Evolutionary conservation across 345 rosid genomes (phyloP), one percentile per base, ranked within the genome.

Genomic region (Hevea brasiliensis): DNA sequence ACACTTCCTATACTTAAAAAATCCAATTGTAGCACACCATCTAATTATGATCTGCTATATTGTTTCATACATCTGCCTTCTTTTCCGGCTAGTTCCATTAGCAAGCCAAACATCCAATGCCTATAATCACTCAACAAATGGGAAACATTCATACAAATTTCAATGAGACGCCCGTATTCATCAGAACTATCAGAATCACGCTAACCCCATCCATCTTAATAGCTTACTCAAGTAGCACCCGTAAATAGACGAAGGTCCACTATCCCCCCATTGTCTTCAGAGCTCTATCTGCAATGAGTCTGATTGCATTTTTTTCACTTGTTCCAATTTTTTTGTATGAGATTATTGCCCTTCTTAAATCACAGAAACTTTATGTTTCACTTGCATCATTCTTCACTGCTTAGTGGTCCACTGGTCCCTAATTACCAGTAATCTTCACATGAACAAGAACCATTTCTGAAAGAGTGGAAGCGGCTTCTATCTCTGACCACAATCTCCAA

Each of bases 381-480:
- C 1, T 8, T 47, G 29, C 27, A 26, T 54, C 72, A 21, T 59
- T 29, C 17, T 58, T 78, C 50, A 26, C 12, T 20, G 42, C 44
- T 35, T 18, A n/a, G 13, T 11, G 29, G 20, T 32, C 37, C 37
- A n/a, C 37, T 32, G 4, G 4, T 32, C n/a, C n/a, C n/a, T 32
- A 32, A 32, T 77, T 63, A 88, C 92, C 92, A 88, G 82, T 85
- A 88, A 56, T 85, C 92, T 71, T 77, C 78, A 79, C 92, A 88
- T 32, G 92, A 83, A 73, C 92, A 88, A 68, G 77, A 77, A 41
- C 92, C 89, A 71, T 71, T 66, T 21, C 55, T 77, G 79, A 86
- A 88, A 44, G 70, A 68, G 76, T 88, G 92, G 67, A 88, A 88
- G 2, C 90, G 88, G 61, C 81, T 88, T 82, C 92, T 81, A 69